A percentile compares a stretch with the other conserved stretches of the same genome.
Evolutionary conservation across 139 green algal species (phyloP).

Genomic region (Auxenochlorella pyrenoidosa): DNA sequence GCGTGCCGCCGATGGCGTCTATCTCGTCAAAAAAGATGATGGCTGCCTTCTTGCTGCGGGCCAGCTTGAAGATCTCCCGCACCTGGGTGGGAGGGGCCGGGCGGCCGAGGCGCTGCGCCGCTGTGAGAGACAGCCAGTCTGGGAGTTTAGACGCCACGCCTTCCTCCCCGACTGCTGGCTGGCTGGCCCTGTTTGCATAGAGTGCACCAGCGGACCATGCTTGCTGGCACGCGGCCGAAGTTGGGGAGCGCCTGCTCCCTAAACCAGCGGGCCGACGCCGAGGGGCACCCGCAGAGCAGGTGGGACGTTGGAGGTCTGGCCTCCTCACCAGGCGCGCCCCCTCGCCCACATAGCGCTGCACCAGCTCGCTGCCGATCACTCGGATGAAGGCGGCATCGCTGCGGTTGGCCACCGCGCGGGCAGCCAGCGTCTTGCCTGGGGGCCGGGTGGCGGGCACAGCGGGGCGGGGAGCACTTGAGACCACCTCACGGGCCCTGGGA

Average conservation of each 20-base stretch:
- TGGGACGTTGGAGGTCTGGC: too few species aligned
- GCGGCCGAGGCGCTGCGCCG: not conserved
- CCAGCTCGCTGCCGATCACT: constrained; percentile 97
- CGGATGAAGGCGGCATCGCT: constrained; percentile 99
- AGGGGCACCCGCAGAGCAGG: too few species aligned
- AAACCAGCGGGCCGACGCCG: too few species aligned
- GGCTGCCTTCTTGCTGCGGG: constrained; percentile 97
- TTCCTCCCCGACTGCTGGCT: too few species aligned
- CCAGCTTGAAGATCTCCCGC: constrained; percentile 84
- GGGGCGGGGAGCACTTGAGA: too few species aligned
- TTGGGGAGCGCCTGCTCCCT: too few species aligned
- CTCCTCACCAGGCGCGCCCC: constrained; percentile 94
- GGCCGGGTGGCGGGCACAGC: not conserved
- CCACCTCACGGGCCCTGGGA: too few species aligned
- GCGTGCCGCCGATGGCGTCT: not conserved
- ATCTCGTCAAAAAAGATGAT: constrained; percentile 99
- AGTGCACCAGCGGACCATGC: too few species aligned
- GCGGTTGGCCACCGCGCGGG: constrained; percentile 96
- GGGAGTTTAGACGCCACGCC: too few species aligned
- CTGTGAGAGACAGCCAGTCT: too few species aligned
- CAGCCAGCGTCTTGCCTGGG: constrained; percentile 96
- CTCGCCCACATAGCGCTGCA: constrained; percentile 99
- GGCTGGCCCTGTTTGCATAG: not conserved
- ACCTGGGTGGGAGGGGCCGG: not conserved
- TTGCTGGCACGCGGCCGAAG: too few species aligned